These are phyloP conservation scores for Tephrocybe rancida DNA, from an alignment of 768 basidiomycete genomes.

Conservation along the genomic window DNA sequence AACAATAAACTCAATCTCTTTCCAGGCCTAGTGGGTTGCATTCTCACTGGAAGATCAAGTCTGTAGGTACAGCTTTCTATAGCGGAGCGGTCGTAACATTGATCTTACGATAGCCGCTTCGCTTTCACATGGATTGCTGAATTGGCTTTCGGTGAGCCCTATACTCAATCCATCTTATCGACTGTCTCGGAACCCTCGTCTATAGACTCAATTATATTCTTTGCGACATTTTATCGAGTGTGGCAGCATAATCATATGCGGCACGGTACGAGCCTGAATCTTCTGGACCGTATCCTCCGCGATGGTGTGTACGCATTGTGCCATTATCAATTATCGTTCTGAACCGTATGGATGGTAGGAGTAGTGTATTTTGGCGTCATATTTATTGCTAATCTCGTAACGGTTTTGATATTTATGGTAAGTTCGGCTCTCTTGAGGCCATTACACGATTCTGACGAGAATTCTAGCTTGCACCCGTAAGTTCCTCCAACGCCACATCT, in stretches of 20 bases:
- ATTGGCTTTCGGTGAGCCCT: constrained; percentile 32
- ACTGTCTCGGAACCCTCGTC: neutral
- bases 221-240: constrained; percentile 31
- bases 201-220: constrained; percentile 34
- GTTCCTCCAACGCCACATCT: too few species aligned
- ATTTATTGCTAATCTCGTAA: constrained; percentile 3
- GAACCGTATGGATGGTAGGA: neutral
- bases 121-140: constrained; percentile 39
- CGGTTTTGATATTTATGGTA: constrained; percentile 5
- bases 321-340: neutral
- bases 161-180: neutral
- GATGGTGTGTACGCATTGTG: constrained; percentile 27
- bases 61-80: neutral
- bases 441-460: neutral
- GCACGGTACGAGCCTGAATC: constrained; percentile 16
- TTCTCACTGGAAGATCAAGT: constrained; percentile 29
- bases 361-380: constrained; percentile 7
- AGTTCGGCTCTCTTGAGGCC: neutral
- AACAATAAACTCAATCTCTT: neutral
- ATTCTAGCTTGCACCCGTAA: constrained; percentile 3
- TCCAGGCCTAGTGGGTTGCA: constrained; percentile 36
- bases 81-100: neutral
- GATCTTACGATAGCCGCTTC: constrained; percentile 26
- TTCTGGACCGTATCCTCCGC: constrained; percentile 32
- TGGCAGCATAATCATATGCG: constrained; percentile 17